Conservation (phyloP, 2,329 filamentous ascomycete species). For the Mycosphaerelloides madeirae region DNA sequence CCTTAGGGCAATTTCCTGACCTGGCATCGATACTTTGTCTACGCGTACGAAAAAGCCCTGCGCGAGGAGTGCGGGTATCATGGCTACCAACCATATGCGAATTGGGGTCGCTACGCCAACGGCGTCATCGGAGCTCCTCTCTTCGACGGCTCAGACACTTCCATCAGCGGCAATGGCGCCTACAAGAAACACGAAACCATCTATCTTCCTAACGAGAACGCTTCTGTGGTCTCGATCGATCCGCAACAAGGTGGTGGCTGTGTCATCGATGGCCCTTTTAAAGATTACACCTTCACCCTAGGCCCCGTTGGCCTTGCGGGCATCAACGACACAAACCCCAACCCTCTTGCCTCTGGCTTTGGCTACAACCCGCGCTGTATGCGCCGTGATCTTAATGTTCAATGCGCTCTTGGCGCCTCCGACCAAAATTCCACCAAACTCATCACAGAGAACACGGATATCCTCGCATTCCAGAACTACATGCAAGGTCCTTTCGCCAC, state of each 20-base stretch:
- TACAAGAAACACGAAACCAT: conserved; percentile 4
- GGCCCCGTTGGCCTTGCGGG: conserved; percentile 19
- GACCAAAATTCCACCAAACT: conserved; percentile 13
- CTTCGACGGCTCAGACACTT: conserved; percentile 25
- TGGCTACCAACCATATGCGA: conserved; percentile 34
- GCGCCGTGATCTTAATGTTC: conserved; percentile 9
- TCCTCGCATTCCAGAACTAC: conserved; percentile 13
- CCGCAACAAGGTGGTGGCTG: conserved; percentile 54
- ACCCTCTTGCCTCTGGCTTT: conserved; percentile 21
- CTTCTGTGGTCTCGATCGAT: conserved; percentile 33
- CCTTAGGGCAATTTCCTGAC: conserved; percentile 30
- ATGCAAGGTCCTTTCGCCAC: conserved; percentile 12
- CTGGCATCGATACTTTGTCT: conserved; percentile 42
- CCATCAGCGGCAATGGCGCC: conserved; percentile 43
- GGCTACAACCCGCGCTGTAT: conserved; percentile 21
- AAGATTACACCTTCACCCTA: conserved; percentile 32
- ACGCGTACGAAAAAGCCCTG: conserved; percentile 40
- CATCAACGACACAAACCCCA: conserved; percentile 8
- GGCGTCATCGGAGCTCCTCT: conserved; percentile 32
- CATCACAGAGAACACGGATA: conserved; percentile 8
- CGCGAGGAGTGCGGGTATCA: conserved; percentile 41
- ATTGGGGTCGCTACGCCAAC: conserved; percentile 2
- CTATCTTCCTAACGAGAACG: conserved; percentile 4
- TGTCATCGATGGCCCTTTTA: conserved; percentile 49
- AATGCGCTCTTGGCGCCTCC: conserved; percentile 3